These are phyloP conservation scores for Nannochloris sp. DNA, from an alignment of 139 green algal species.

Conservation along the genomic window DNA sequence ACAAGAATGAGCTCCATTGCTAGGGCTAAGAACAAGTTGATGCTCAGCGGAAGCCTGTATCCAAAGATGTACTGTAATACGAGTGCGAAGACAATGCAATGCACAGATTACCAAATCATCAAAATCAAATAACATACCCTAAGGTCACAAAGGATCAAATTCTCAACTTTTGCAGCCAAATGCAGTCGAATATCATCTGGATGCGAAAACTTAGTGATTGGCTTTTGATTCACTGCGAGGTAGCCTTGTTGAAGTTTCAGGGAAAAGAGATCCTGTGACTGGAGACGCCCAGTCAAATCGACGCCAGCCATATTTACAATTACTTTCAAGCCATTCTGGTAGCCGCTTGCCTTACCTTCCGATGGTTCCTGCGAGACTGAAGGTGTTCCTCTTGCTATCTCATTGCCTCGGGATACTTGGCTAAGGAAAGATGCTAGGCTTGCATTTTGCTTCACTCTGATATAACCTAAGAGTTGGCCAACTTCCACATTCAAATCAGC, in stretches of 20 bases:
- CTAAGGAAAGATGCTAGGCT: constrained; percentile 31
- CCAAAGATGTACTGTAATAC: neutral
- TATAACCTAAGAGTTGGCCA: constrained; percentile 37
- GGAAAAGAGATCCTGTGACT: constrained; percentile 35
- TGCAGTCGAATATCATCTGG: constrained; percentile 23
- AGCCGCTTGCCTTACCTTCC: neutral
- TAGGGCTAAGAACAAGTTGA: constrained; percentile 35
- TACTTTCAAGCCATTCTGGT: constrained; percentile 14
- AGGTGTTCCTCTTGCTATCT: neutral
- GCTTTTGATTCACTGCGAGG: constrained; percentile 11
- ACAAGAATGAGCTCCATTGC: constrained; percentile 16
- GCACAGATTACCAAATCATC: no score
- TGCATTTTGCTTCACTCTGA: constrained; percentile 33
- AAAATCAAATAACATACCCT: constrained; percentile 4
- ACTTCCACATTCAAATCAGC: constrained; percentile 21
- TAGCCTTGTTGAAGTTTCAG: constrained; percentile 37
- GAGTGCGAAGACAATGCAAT: no score
- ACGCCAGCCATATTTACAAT: constrained; percentile 31
- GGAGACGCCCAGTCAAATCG: constrained; percentile 32
- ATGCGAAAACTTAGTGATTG: constrained; percentile 9
- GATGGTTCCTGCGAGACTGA: neutral
- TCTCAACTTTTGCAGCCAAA: constrained; percentile 14
- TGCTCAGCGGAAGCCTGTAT: constrained; percentile 23
- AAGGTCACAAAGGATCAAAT: constrained; percentile 30
- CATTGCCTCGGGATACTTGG: constrained; percentile 17